Conservation (phyloP, 2,329 filamentous ascomycete genomes). For the Neonectria coccinea region DNA sequence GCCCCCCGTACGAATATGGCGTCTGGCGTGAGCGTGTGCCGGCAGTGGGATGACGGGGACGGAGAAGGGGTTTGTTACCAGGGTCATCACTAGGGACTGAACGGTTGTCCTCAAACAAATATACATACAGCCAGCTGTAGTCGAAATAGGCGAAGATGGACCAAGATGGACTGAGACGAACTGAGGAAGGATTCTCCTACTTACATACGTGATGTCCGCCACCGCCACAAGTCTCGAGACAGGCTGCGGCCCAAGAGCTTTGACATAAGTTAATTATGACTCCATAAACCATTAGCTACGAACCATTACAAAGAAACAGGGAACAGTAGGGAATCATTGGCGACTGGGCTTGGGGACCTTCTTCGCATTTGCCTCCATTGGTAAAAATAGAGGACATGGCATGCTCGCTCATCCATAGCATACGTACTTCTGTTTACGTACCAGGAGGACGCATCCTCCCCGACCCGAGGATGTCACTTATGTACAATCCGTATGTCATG, state of each 20-base stretch:
- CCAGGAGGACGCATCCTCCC: neutral
- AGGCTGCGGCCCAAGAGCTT: neutral
- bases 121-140: neutral
- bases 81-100: neutral
- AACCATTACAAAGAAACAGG: neutral
- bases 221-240: neutral
- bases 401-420: neutral
- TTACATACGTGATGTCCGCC: neutral
- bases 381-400: neutral
- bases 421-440: neutral
- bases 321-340: neutral
- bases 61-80: neutral
- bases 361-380: neutral
- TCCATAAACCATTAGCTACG: neutral
- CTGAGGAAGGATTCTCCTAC: neutral
- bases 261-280: neutral
- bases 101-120: neutral
- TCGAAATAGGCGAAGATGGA: neutral
- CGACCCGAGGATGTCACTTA: neutral
- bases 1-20: slow-evolving; percentile 29
- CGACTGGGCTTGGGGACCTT: neutral
- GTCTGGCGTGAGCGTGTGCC: neutral
- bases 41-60: slow-evolving; percentile 6
- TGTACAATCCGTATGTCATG: neutral
- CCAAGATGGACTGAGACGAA: neutral